Percentiles rank a stretch among this genome's conserved stretches.
These are phyloP conservation scores for Dryadomyces quercus-mongolicae DNA, from an alignment of 2,329 filamentous ascomycete genomes.

Conservation along the genomic window DNA sequence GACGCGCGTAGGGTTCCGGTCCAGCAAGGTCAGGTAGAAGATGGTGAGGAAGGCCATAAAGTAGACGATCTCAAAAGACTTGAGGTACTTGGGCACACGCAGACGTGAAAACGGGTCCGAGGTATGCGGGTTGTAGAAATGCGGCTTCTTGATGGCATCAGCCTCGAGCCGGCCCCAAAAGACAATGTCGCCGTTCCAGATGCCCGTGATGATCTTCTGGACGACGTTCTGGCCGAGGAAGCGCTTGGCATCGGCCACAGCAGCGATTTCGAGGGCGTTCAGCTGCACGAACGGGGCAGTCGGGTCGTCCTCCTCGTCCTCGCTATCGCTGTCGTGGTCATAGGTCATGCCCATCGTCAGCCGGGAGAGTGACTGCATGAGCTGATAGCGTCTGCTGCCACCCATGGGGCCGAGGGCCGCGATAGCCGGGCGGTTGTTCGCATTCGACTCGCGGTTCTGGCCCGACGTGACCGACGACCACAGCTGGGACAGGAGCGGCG, in stretches of 20 bases:
- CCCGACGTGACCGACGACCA: constrained; percentile 4
- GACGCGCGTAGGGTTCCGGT: constrained; percentile 54
- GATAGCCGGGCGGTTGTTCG: background rate
- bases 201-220: constrained; percentile 71
- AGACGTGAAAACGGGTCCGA: constrained; percentile 63
- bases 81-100: constrained; percentile 75
- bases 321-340: constrained; percentile 33
- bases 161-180: constrained; percentile 76
- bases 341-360: constrained; percentile 37
- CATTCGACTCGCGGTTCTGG: background rate
- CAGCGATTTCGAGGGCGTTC: constrained; percentile 79
- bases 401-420: constrained; percentile 15
- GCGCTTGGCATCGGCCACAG: constrained; percentile 69
- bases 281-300: constrained; percentile 64
- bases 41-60: constrained; percentile 64
- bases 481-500: constrained; percentile 8
- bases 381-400: constrained; percentile 33
- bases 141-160: constrained; percentile 60
- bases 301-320: constrained; percentile 40
- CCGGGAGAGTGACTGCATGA: constrained; percentile 42
- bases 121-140: constrained; percentile 56
- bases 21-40: constrained; percentile 78
- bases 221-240: constrained; percentile 72
- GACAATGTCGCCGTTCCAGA: constrained; percentile 78
- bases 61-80: constrained; percentile 73